These are phyloP conservation scores for Punica granatum DNA, from an alignment of 345 rosid species.

Conservation along the genomic window DNA sequence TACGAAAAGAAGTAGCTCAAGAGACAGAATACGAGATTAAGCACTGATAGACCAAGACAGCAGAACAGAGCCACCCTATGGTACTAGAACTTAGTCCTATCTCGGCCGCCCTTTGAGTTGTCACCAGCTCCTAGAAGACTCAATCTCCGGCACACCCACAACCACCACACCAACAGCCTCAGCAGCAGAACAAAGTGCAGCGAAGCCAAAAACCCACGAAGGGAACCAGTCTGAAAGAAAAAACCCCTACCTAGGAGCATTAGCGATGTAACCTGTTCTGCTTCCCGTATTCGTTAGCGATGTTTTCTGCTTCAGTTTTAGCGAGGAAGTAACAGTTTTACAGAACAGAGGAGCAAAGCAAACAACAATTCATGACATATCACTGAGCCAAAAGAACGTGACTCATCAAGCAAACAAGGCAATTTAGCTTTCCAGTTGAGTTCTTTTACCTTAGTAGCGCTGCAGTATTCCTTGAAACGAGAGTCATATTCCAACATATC, in stretches of 20 bases:
- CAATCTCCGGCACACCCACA: slow-evolving; percentile 9
- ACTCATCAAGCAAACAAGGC: too few species aligned
- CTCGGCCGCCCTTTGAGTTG: neutral
- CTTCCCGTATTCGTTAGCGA: too few species aligned
- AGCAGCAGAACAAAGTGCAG: slow-evolving; percentile 11
- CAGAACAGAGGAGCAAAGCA: too few species aligned
- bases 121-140: neutral
- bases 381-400: too few species aligned
- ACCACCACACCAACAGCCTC: slow-evolving; percentile 12
- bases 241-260: slow-evolving; percentile 2
- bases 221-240: slow-evolving; percentile 3
- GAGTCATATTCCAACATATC: too few species aligned
- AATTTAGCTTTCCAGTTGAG: too few species aligned
- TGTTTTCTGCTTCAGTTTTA: too few species aligned
- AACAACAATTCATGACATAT: too few species aligned
- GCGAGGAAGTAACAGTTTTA: too few species aligned
- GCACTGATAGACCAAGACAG: slow-evolving; percentile 29
- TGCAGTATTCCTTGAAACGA: too few species aligned
- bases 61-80: slow-evolving; percentile 24
- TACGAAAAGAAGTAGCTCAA: slow-evolving; percentile 38
- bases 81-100: slow-evolving; percentile 15
- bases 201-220: slow-evolving; percentile 14
- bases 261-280: too few species aligned
- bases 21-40: slow-evolving; percentile 25
- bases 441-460: too few species aligned